Conservation (phyloP, 352 stramenopile species). For the Elongisporangium senticosum region DNA sequence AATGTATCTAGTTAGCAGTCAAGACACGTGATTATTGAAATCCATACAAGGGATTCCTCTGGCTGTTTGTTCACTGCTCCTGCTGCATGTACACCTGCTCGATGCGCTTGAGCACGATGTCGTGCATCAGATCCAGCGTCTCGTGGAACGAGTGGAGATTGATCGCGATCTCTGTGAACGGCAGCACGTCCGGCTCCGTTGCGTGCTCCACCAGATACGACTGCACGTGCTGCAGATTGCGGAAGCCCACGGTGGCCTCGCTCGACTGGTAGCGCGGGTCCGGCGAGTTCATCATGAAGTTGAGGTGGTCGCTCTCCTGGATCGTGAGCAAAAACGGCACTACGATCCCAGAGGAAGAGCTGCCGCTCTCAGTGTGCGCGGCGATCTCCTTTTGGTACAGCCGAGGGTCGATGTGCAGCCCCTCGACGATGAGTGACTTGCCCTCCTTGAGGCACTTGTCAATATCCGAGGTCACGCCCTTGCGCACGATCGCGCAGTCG, state of each 20-base stretch:
- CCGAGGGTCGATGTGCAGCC: conserved; percentile 81
- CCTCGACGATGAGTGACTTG: conserved; percentile 87
- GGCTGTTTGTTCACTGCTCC: no score
- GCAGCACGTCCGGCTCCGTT: conserved; percentile 31
- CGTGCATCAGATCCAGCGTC: conserved; percentile 81
- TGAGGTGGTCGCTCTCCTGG: conserved; percentile 55
- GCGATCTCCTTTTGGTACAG: conserved; percentile 76
- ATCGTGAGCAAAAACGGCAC: conserved; percentile 74
- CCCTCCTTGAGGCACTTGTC: conserved; percentile 87
- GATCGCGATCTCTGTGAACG: conserved; percentile 76
- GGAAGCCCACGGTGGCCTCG: conserved; percentile 45
- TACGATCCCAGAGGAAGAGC: conserved; percentile 61
- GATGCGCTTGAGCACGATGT: conserved; percentile 82
- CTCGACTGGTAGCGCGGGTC: conserved; percentile 73
- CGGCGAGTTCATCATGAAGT: conserved; percentile 81
- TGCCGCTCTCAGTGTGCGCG: conserved; percentile 17
- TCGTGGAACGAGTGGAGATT: conserved; percentile 84
- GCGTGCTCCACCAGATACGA: conserved; percentile 55
- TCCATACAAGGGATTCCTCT: no score
- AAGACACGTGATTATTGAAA: no score
- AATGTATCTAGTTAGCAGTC: no score
- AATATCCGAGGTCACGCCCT: conserved; percentile 81
- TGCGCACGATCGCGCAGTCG: conserved; percentile 75
- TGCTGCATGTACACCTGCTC: conserved; percentile 57
- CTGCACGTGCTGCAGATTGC: conserved; percentile 78